Conservation (phyloP, 495 filamentous ascomycete genomes). For the Apodospora peruviana region DNA sequence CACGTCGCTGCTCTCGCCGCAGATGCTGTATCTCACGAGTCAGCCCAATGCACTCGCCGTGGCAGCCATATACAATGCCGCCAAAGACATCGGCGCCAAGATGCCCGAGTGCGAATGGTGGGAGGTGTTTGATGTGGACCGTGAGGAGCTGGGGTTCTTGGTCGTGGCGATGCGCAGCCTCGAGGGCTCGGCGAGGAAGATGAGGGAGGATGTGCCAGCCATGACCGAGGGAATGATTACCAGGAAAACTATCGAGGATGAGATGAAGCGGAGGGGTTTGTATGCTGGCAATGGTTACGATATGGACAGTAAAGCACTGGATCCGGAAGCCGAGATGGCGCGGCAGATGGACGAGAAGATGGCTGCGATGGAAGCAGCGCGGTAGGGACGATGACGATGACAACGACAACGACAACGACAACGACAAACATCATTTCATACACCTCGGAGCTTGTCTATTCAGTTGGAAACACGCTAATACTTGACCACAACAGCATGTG, state of each 20-base stretch:
- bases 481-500: no score
- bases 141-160: conserved; percentile 91
- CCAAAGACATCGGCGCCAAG: conserved; percentile 69
- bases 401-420: no score
- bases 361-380: conserved; percentile 32
- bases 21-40: conserved; percentile 85
- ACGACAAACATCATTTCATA: no score
- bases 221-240: conserved; percentile 36
- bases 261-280: conserved; percentile 40
- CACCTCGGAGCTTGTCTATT: no score
- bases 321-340: conserved; percentile 57
- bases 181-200: conserved; percentile 58
- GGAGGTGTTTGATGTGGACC: conserved; percentile 97
- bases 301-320: conserved; percentile 36
- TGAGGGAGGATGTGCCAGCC: conserved; percentile 24
- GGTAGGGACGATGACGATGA: no score
- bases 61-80: conserved; percentile 82
- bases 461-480: no score
- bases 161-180: conserved; percentile 82
- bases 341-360: conserved; percentile 51
- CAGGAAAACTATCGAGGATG: conserved; percentile 31
- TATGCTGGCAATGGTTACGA: conserved; percentile 21
- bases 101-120: conserved; percentile 85
- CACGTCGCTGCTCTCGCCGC: conserved; percentile 74
- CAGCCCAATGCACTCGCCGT: conserved; percentile 83